These are phyloP conservation scores for Paramecium primaurelia DNA, from an alignment of 73 alveolate species.

Conservation along the genomic window DNA sequence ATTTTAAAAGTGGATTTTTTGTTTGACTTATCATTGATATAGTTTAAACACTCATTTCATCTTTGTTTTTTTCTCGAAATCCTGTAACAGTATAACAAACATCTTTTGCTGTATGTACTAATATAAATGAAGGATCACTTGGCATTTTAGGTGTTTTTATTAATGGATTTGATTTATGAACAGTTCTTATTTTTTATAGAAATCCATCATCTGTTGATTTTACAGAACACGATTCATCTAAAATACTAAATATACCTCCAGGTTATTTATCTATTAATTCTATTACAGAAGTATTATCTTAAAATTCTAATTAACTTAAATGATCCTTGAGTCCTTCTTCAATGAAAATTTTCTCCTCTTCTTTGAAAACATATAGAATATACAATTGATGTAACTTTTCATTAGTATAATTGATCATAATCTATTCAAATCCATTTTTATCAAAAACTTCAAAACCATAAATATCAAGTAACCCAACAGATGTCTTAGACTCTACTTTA, in stretches of 20 bases:
- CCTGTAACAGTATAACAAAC: constrained; percentile 81
- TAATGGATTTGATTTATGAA: constrained; percentile 36
- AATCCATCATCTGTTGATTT: constrained; percentile 47
- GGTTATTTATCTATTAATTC: constrained; percentile 50
- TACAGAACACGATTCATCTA: constrained; percentile 49
- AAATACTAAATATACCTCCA: constrained; percentile 48
- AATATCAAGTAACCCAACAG: constrained; percentile 97
- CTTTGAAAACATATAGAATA: constrained; percentile 92
- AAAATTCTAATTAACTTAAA: constrained; percentile 33
- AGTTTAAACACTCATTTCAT: constrained; percentile 59
- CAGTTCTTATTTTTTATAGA: constrained; percentile 5
- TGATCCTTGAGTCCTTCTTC: constrained; percentile 65
- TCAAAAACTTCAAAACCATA: constrained; percentile 98
- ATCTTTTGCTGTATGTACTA: constrained; percentile 87
- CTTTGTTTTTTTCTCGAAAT: constrained; percentile 90
- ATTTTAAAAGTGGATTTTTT: constrained; percentile 42
- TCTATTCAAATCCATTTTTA: constrained; percentile 93
- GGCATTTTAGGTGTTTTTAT: constrained; percentile 48
- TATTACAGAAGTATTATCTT: constrained; percentile 51
- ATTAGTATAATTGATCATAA: constrained; percentile 94
- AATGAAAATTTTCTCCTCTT: constrained; percentile 73
- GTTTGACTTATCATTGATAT: background rate
- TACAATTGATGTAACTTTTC: constrained; percentile 95
- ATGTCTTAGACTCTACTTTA: constrained; percentile 18
- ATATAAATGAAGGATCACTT: constrained; percentile 66